Evolutionary conservation across 768 basidiomycete genomes (phyloP).

Genomic region (Mycena belliarum): DNA sequence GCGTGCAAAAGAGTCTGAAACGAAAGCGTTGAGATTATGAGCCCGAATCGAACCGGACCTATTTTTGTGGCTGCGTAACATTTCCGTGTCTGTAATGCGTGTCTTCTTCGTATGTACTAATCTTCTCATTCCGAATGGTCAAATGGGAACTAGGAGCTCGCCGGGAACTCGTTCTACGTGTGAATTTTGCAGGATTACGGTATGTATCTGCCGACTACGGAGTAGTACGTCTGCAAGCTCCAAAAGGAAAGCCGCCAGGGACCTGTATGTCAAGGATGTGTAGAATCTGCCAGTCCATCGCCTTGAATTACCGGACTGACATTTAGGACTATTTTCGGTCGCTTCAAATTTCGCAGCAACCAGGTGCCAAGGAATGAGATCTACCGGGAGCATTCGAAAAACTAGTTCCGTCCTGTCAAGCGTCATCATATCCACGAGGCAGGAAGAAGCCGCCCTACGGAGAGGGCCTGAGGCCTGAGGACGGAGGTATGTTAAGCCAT

Average conservation of each 20-base stretch:
- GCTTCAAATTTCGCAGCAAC: constrained; percentile 4
- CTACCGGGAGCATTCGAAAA: background rate
- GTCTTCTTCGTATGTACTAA: constrained; percentile 1
- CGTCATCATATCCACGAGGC: background rate
- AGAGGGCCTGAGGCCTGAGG: too few species aligned
- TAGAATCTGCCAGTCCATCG: background rate
- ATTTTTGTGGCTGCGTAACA: constrained; percentile 1
- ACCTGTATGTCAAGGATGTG: background rate
- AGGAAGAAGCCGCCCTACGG: background rate
- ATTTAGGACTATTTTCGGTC: background rate
- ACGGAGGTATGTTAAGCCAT: too few species aligned
- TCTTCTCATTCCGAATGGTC: background rate
- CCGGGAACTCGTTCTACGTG: too few species aligned
- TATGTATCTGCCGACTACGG: background rate
- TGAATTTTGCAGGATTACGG: too few species aligned
- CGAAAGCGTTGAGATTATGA: constrained; percentile 45
- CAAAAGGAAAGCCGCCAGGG: background rate
- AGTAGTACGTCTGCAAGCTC: background rate
- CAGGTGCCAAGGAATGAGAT: background rate
- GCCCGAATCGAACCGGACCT: background rate
- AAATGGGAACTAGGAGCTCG: constrained; percentile 2
- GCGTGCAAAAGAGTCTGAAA: constrained; percentile 42
- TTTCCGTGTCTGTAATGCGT: constrained; percentile 6
- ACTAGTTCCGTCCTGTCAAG: constrained; percentile 1
- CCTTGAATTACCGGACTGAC: background rate